Percentiles rank a stretch among this genome's conserved stretches.
Evolutionary conservation across 176 grass and related monocot genomes (phyloP).

Genomic region (Oryza meridionalis): DNA sequence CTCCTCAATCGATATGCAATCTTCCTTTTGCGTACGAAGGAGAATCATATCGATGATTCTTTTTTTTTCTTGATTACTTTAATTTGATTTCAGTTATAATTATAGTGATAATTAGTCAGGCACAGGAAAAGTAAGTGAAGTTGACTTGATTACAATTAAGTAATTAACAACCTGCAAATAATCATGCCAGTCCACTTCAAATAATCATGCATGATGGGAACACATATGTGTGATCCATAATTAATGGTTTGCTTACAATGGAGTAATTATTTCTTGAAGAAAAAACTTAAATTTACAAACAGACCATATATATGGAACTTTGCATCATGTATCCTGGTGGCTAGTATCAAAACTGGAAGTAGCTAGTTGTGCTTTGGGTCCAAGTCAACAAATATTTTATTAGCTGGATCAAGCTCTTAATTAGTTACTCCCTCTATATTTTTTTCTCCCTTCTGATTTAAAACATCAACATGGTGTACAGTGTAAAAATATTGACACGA

Average conservation of each 20-base stretch:
- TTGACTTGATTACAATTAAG: background rate
- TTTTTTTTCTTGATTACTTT: background rate
- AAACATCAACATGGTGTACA: no score
- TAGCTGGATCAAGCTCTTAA: background rate
- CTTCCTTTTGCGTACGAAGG: background rate
- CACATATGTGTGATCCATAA: background rate
- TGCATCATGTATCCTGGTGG: no score
- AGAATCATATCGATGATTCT: background rate
- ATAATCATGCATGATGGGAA: no score
- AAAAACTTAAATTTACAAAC: background rate
- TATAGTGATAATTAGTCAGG: background rate
- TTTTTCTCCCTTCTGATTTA: no score
- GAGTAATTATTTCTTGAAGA: background rate
- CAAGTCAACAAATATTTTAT: background rate
- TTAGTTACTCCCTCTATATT: background rate
- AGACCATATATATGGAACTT: background rate
- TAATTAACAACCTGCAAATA: background rate
- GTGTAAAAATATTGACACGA: no score
- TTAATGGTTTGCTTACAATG: background rate
- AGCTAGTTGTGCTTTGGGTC: background rate
- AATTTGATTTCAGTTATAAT: background rate
- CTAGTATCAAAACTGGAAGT: no score
- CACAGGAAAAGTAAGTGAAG: background rate
- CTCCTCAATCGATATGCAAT: background rate
- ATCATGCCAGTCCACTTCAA: background rate